Percentiles rank a stretch among this genome's conserved stretches.
These are phyloP conservation scores for Goniomonas avonlea DNA, from an alignment of 78 protist genomes.

Conservation along the genomic window DNA sequence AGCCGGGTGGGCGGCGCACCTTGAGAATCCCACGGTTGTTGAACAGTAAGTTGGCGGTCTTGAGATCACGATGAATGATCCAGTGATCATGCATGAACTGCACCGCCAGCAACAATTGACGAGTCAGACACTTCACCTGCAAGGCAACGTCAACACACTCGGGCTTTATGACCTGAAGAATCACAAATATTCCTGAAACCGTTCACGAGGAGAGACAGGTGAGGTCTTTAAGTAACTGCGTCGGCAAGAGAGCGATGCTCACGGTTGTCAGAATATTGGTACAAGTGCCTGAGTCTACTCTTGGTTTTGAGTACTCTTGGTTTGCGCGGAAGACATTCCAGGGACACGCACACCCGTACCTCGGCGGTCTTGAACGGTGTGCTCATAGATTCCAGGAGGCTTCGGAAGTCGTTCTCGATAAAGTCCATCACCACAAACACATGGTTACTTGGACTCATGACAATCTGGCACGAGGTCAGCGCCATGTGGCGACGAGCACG, in stretches of 20 bases:
- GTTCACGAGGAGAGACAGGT: too few relatives aligned
- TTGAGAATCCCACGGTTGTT: neutral
- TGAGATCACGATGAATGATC: slow-evolving; percentile 7
- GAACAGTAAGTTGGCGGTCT: slow-evolving; percentile 1
- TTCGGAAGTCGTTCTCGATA: slow-evolving; percentile 39
- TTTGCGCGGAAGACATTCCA: too few relatives aligned
- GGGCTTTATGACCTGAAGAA: neutral
- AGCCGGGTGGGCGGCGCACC: neutral
- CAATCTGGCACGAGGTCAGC: neutral
- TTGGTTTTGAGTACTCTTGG: too few relatives aligned
- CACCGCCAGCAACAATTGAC: slow-evolving; percentile 17
- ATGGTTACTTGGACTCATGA: neutral
- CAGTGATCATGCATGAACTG: slow-evolving; percentile 11
- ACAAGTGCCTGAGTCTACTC: too few relatives aligned
- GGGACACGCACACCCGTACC: neutral
- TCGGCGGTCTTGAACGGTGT: slow-evolving; percentile 17
- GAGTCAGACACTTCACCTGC: slow-evolving; percentile 30
- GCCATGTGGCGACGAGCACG: neutral
- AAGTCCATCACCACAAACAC: slow-evolving; percentile 52
- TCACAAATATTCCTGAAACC: too few relatives aligned
- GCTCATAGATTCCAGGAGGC: slow-evolving; percentile 18
- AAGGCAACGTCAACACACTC: neutral
- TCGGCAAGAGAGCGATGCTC: too few relatives aligned
- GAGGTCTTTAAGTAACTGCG: too few relatives aligned
- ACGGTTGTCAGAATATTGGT: too few relatives aligned